Evolutionary conservation across 331 rosid species (phyloP).

Genomic region (Acacia concinna): DNA sequence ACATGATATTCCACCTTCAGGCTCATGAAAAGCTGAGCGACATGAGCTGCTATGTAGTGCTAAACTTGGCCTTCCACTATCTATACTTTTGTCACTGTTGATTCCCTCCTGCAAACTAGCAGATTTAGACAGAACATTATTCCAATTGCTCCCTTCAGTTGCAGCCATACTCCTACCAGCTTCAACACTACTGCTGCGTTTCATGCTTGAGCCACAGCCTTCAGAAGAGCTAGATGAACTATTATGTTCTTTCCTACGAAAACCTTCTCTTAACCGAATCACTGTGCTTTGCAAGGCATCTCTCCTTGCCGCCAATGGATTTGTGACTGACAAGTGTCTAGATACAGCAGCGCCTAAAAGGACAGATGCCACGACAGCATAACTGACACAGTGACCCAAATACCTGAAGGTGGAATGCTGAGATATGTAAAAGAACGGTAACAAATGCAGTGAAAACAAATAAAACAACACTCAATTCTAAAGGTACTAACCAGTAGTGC

Average conservation of each 20-base stretch:
- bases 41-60: conserved; percentile 93
- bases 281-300: conserved; percentile 99
- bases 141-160: conserved; percentile 83
- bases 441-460: conserved; percentile 26
- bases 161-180: conserved; percentile 67
- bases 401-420: conserved; percentile 56
- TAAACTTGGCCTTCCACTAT: conserved; percentile 97
- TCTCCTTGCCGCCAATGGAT: conserved; percentile 96
- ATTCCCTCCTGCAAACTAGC: conserved; percentile 84
- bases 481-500: conserved; percentile 82
- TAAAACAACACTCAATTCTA: background rate
- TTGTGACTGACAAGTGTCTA: conserved; percentile 84
- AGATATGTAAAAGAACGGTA: conserved; percentile 30
- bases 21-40: conserved; percentile 86
- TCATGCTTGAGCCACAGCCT: conserved; percentile 98
- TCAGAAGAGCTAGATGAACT: conserved; percentile 98
- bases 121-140: conserved; percentile 61
- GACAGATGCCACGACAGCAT: conserved; percentile 94
- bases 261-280: conserved; percentile 95
- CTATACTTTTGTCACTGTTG: conserved; percentile 92
- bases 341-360: conserved; percentile 93
- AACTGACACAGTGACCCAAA: conserved; percentile 98
- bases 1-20: conserved; percentile 66
- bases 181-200: conserved; percentile 95
- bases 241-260: conserved; percentile 90